phyloP scores from a whole-genome alignment of 2,329 filamentous ascomycete species.

The Pyricularia grisea region DNA sequence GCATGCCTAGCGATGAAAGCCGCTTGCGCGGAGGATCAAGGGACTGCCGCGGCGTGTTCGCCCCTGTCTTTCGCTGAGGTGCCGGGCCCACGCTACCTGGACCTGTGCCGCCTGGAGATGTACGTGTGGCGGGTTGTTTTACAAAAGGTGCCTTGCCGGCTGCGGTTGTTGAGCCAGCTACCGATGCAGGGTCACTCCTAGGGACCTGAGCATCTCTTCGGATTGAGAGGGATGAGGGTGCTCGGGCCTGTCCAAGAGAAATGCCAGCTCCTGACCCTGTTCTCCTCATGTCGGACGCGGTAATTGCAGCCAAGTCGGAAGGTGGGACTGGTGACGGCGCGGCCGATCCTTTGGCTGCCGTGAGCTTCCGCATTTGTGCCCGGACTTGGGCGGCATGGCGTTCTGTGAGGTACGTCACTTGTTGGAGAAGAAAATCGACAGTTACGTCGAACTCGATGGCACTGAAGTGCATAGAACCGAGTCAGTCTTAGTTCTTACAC shows the following conservation, averaged over 20 bases:
- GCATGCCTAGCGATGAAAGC: conserved; percentile 35
- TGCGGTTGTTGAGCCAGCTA: conserved; percentile 13
- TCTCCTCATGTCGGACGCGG: conserved; percentile 38
- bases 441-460: conserved; percentile 74
- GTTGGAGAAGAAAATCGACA: conserved; percentile 80
- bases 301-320: conserved; percentile 28
- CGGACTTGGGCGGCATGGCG: conserved; percentile 82
- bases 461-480: conserved; percentile 30
- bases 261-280: conserved; percentile 34
- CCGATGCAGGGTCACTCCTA: conserved; percentile 33
- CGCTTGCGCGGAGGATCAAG: conserved; percentile 26
- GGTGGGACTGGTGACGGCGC: conserved; percentile 48
- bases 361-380: conserved; percentile 75
- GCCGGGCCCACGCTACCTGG: conserved; percentile 13
- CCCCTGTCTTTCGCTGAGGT: conserved; percentile 14
- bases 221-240: conserved; percentile 45
- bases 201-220: conserved; percentile 46
- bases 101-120: neutral
- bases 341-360: conserved; percentile 42
- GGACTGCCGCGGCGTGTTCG: conserved; percentile 11
- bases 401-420: conserved; percentile 90
- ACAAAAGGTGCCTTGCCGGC: neutral
- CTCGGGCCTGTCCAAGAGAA: conserved; percentile 22
- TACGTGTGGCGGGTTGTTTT: neutral
- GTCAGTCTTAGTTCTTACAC: neutral